Percentiles rank a stretch among this genome's conserved stretches.
Evolutionary conservation across 2,329 filamentous ascomycete genomes (phyloP).

Genomic region (Eurotiales sp.): DNA sequence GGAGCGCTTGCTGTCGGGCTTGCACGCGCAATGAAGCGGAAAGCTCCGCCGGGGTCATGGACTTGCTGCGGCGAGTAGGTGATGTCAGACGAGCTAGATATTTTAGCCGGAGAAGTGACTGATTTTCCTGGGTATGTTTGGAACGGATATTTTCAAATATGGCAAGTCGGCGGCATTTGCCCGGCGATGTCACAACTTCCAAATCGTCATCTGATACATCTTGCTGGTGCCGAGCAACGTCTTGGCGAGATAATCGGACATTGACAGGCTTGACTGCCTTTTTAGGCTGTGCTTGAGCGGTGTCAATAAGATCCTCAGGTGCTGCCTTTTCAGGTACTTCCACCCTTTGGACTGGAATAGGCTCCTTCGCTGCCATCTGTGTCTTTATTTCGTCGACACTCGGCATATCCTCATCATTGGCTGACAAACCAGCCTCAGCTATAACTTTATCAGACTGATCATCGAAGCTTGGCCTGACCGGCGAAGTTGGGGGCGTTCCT

Average conservation of each 20-base stretch:
- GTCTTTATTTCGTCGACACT: not conserved
- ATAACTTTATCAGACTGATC: slow-evolving; percentile 6
- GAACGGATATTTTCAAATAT: slow-evolving; percentile 68
- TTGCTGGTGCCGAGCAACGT: slow-evolving; percentile 31
- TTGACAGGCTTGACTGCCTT: slow-evolving; percentile 31
- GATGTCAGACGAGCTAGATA: slow-evolving; percentile 68
- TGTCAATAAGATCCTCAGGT: not conserved
- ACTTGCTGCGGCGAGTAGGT: slow-evolving; percentile 48
- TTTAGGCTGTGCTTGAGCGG: slow-evolving; percentile 15
- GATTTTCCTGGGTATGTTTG: slow-evolving; percentile 57
- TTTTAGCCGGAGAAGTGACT: slow-evolving; percentile 65
- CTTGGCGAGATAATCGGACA: slow-evolving; percentile 38
- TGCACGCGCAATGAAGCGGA: slow-evolving; percentile 64
- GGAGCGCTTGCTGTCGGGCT: slow-evolving; percentile 73
- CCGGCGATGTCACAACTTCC: slow-evolving; percentile 55
- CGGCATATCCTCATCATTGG: not conserved
- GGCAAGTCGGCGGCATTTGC: slow-evolving; percentile 42
- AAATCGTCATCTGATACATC: slow-evolving; percentile 53
- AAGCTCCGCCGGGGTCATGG: slow-evolving; percentile 67
- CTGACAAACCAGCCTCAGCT: not conserved
- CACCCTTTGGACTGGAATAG: not conserved
- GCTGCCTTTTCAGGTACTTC: not conserved
- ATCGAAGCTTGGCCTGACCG: slow-evolving; percentile 27
- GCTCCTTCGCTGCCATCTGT: not conserved
- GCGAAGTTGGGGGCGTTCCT: slow-evolving; percentile 71